Evolutionary conservation across 331 rosid species (phyloP), one percentile per base, ranked within the genome.

Genomic region (Dryas integrifolia): DNA sequence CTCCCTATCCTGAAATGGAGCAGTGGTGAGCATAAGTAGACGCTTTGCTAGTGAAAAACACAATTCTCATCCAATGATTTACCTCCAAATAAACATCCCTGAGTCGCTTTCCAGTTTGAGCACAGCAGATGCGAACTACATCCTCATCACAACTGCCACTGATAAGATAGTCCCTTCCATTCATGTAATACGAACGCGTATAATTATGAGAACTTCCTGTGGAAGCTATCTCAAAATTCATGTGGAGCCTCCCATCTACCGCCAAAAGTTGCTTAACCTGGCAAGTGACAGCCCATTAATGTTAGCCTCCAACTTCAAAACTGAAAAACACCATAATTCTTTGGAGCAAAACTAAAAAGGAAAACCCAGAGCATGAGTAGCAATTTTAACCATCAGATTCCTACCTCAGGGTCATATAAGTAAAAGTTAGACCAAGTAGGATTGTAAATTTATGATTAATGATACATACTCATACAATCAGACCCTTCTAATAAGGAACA

Each of bases 121-220:
- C 57, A 13, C 70, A 69, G 64, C 76, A 76, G 24, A 76, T 76
- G 49, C 65, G 71, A 50, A 76, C 56, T 38, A 69, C 65, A 46
- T 69, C 57, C 61, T 76, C 80, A 60, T 76, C 80, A 14, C 80
- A 76, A 76, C 80, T 76, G 4, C 80, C 80, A 70, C 80, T 76
- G 24, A 69, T 61, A 24, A 76, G 50, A 43, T 69, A 76, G 38
- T 76, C 80, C 65, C 80, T 60, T 61, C 80, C 80, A 69, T 69
- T 76, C 75, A 76, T 61, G 70, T 76, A 76, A 61, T 76, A 76
- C 0, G 80, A 69, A 35, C 80, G 80, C 0, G 80, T 76, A 61
- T 76, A 76, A 47, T 76, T 76, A 41, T 69, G 75, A 76, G 80
- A 24, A 60, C 64, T 76, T 69, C 76, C 80, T 0, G 80, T 69